A percentile compares a stretch with the other conserved stretches of the same genome.
These are phyloP conservation scores for Daldinia concentrica DNA, from an alignment of 495 filamentous ascomycete genomes.

Conservation along the genomic window DNA sequence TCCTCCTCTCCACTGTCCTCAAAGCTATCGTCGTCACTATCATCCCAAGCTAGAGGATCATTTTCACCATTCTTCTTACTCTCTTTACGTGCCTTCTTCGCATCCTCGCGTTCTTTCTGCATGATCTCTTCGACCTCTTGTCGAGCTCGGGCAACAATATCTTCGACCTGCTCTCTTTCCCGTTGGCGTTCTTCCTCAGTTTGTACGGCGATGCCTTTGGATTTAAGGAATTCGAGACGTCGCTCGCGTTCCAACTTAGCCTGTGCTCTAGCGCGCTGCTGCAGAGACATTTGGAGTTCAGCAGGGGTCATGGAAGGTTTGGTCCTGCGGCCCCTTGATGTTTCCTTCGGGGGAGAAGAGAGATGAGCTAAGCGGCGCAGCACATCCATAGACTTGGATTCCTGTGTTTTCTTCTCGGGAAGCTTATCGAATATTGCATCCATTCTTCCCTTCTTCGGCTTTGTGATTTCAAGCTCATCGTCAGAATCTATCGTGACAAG, in stretches of 20 bases:
- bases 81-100: slow-evolving; percentile 67
- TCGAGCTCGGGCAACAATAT: slow-evolving; percentile 84
- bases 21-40: slow-evolving; percentile 70
- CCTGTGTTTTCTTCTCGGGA: slow-evolving; percentile 63
- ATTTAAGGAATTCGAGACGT: slow-evolving; percentile 76
- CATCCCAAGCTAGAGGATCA: slow-evolving; percentile 66
- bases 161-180: slow-evolving; percentile 80
- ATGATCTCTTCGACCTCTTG: slow-evolving; percentile 82
- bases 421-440: slow-evolving; percentile 75
- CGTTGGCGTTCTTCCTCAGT: slow-evolving; percentile 85
- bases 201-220: slow-evolving; percentile 82
- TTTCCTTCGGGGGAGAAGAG: slow-evolving; percentile 66
- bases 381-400: slow-evolving; percentile 70
- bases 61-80: slow-evolving; percentile 57
- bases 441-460: slow-evolving; percentile 49
- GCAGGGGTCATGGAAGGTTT: slow-evolving; percentile 68
- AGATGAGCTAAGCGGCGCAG: slow-evolving; percentile 80
- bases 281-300: slow-evolving; percentile 73
- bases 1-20: slow-evolving; percentile 63
- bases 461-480: slow-evolving; percentile 51
- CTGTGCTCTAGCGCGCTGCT: slow-evolving; percentile 78
- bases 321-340: slow-evolving; percentile 42
- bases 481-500: slow-evolving; percentile 46
- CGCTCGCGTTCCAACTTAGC: slow-evolving; percentile 80
- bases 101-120: slow-evolving; percentile 74